phyloP scores from a whole-genome alignment of 1,284 basidiomycete species.

The Apiotrichum montevideense region DNA sequence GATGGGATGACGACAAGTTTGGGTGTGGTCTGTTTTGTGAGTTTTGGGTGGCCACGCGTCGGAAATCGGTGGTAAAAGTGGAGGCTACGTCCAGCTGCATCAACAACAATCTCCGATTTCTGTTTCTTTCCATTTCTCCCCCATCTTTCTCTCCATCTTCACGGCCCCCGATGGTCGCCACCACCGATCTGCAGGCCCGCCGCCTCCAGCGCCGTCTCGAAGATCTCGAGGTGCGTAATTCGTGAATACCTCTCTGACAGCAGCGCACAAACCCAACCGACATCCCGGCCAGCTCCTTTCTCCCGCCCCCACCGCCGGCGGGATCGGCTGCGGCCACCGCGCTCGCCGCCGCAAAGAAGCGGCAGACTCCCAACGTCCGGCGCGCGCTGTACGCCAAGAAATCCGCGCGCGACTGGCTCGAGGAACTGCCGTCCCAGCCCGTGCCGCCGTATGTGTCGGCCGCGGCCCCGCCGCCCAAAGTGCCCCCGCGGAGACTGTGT shows the following conservation, averaged over 20 bases:
- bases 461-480: slow-evolving; percentile 23
- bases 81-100: no score
- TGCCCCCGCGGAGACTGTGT: slow-evolving; percentile 31
- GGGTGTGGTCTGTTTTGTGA: not conserved
- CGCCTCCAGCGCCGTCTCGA: slow-evolving; percentile 35
- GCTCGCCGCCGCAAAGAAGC: slow-evolving; percentile 32
- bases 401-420: slow-evolving; percentile 42
- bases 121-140: not conserved
- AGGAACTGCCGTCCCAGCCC: slow-evolving; percentile 34
- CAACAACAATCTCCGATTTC: not conserved
- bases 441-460: slow-evolving; percentile 35
- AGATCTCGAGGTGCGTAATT: slow-evolving; percentile 40
- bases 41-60: not conserved
- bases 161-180: slow-evolving; percentile 1
- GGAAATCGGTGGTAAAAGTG: no score
- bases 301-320: slow-evolving; percentile 15
- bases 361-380: slow-evolving; percentile 41
- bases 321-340: slow-evolving; percentile 1
- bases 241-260: not conserved
- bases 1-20: not conserved
- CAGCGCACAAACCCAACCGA: slow-evolving; percentile 46
- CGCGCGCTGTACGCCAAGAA: slow-evolving; percentile 41
- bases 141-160: not conserved
- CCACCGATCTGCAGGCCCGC: slow-evolving; percentile 36
- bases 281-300: slow-evolving; percentile 38